Evolutionary conservation across 768 basidiomycete species (phyloP).

Genomic region (Peribolospora kevripleyi): DNA sequence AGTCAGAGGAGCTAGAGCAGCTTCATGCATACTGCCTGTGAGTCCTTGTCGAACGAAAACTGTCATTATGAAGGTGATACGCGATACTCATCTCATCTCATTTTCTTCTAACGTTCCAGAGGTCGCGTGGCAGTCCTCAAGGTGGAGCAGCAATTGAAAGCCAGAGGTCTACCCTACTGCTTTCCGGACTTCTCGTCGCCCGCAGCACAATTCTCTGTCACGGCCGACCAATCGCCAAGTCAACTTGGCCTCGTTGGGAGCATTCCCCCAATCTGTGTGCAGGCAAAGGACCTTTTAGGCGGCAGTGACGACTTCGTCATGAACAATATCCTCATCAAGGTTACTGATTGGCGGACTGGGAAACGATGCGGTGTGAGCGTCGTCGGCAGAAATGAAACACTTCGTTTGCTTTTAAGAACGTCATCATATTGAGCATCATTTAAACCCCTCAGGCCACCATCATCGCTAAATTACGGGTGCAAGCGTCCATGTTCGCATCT

Average conservation of each 20-base stretch:
- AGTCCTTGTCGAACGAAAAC: slow-evolving; percentile 6
- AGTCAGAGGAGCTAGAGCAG: slow-evolving; percentile 35
- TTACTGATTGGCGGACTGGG: no score
- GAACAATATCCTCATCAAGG: no score
- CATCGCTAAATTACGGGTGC: slow-evolving; percentile 3
- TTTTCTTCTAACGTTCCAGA: slow-evolving; percentile 20
- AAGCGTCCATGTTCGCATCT: slow-evolving; percentile 19
- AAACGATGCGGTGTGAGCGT: no score
- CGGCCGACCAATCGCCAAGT: slow-evolving; percentile 37
- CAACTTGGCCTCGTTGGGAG: no score
- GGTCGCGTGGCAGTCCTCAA: slow-evolving; percentile 75
- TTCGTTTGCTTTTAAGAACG: no score
- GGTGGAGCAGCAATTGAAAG: slow-evolving; percentile 61
- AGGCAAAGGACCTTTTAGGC: no score
- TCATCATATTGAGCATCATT: no score
- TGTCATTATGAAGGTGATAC: no score
- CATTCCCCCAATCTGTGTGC: no score
- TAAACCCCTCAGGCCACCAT: no score
- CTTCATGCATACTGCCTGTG: slow-evolving; percentile 75
- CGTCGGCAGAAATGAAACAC: no score
- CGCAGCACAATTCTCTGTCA: slow-evolving; percentile 47
- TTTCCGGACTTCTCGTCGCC: neutral
- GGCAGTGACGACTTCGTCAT: no score
- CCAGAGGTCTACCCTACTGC: slow-evolving; percentile 4
- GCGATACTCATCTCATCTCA: neutral